phyloP scores from a whole-genome alignment of 176 grass and related monocot genomes.

The Stipa capillata region DNA sequence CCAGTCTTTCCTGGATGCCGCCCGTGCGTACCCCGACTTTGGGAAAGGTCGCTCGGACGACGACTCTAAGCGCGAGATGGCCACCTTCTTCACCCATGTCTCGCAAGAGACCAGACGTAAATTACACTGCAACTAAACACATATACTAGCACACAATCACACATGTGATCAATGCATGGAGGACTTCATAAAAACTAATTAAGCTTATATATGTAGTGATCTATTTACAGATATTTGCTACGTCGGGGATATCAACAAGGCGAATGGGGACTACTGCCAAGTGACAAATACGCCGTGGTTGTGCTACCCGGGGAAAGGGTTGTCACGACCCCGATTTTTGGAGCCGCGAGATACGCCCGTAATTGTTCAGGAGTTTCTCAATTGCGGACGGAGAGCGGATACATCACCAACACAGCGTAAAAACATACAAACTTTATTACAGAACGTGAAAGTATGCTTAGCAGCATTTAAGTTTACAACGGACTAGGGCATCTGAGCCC shows the following conservation, averaged over 20 bases:
- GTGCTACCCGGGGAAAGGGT: constrained; percentile 27
- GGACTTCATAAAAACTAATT: neutral
- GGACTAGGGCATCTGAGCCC: no score
- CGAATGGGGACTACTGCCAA: constrained; percentile 48
- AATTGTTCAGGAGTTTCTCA: no score
- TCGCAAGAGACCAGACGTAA: constrained; percentile 63
- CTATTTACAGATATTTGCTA: constrained; percentile 52
- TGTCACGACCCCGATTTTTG: no score
- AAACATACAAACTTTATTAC: no score
- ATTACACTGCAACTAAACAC: neutral
- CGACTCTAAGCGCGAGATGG: constrained; percentile 61
- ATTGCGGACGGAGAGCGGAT: no score
- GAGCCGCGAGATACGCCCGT: no score
- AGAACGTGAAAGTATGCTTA: no score
- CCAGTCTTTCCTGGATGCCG: constrained; percentile 30
- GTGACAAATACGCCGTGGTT: constrained; percentile 19
- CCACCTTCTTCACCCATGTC: constrained; percentile 72
- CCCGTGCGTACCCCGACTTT: constrained; percentile 24
- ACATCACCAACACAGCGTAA: no score
- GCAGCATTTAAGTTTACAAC: no score
- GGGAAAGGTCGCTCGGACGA: constrained; percentile 22
- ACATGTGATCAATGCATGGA: neutral
- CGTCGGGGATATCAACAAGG: constrained; percentile 62
- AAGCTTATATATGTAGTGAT: neutral
- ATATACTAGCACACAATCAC: neutral